Base-by-base conservation (phyloP, 768 basidiomycete genomes). In the Stropharia rugosoannulata region DNA sequence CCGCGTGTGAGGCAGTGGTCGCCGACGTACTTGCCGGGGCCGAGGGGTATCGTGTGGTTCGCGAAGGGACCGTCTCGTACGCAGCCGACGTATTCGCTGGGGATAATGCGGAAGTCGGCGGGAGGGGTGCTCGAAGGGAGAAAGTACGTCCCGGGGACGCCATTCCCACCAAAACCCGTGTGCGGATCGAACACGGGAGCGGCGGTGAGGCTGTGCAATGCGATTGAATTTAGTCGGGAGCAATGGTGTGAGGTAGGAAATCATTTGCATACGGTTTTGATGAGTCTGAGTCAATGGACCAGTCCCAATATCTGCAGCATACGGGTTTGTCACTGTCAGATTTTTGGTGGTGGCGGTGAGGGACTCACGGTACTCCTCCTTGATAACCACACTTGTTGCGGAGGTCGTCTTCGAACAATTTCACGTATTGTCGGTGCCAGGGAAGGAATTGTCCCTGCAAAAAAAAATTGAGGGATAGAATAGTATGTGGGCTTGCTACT, bases 101-200 rank as follows among this genome's bases (percentile, higher is more conserved):
- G 55, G 18, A 45, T 13, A 11, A 65, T 62, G 11, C 43, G 47
- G 32, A 54, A 49, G n/a, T 22, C 12, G 5, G 52, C 32, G 12
- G 29, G 32, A 12, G 62, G 64, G 8, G 47, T 47, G 42, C 64
- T 59, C 13, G 58, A 38, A 7, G 66, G 66, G 25, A 66, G 45
- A 25, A 61, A 56, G 54, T 62, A 64, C 2, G 68, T 67, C 9
- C 59, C 57, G 10, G 59, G 58, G 3, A 62, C 62, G 5, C 72
- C 72, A 42, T 72, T 62, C 11, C 70, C 70, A 2, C 75, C 75
- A 49, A 77, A 76, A 0, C 73, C 74, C 15, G 62, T 66, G 0
- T 60, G 49, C 1, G 68, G 42, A 32, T 75, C 71, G 57, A 75
- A 75, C 1, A 76, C 48, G 2, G 73, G 69, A 1, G 74, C 72